These are phyloP conservation scores for Pythium pyrilobum DNA, from an alignment of 352 stramenopile genomes.

Conservation along the genomic window DNA sequence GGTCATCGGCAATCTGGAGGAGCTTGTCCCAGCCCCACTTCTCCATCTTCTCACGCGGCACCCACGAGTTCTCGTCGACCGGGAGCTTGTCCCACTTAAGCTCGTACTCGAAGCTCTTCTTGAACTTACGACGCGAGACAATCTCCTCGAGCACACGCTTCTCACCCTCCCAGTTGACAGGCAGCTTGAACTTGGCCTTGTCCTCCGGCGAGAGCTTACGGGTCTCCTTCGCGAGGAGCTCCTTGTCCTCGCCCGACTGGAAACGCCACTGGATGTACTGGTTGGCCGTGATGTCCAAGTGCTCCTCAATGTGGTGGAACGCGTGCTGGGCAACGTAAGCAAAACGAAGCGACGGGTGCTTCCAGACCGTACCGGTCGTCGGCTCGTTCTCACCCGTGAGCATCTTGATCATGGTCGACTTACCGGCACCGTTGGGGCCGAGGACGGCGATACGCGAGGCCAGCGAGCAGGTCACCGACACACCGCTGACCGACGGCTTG, in stretches of 20 bases:
- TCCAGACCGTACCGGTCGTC: slow-evolving; percentile 67
- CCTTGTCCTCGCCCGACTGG: slow-evolving; percentile 87
- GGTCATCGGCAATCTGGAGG: slow-evolving; percentile 94
- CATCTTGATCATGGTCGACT: slow-evolving; percentile 97
- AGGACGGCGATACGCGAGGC: slow-evolving; percentile 79
- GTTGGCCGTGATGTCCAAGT: slow-evolving; percentile 94
- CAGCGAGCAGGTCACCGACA: slow-evolving; percentile 74
- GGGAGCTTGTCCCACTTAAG: slow-evolving; percentile 94
- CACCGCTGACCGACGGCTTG: slow-evolving; percentile 83
- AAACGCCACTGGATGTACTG: slow-evolving; percentile 98
- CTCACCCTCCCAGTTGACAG: slow-evolving; percentile 91
- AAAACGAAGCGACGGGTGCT: slow-evolving; percentile 88
- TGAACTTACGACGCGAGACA: slow-evolving; percentile 91
- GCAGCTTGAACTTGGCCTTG: slow-evolving; percentile 92
- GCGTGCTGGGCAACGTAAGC: slow-evolving; percentile 97
- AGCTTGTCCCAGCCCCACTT: slow-evolving; percentile 97
- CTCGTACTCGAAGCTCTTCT: slow-evolving; percentile 96
- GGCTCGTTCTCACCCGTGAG: slow-evolving; percentile 80
- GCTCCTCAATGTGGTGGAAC: slow-evolving; percentile 97
- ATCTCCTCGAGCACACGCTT: slow-evolving; percentile 90
- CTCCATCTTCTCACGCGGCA: slow-evolving; percentile 91
- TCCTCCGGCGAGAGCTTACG: slow-evolving; percentile 90
- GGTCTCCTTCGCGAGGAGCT: slow-evolving; percentile 90
- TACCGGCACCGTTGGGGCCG: slow-evolving; percentile 92
- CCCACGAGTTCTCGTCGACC: slow-evolving; percentile 95